These are phyloP conservation scores for Colletotrichum tamarilloi DNA, from an alignment of 2,329 filamentous ascomycete species.

Conservation along the genomic window DNA sequence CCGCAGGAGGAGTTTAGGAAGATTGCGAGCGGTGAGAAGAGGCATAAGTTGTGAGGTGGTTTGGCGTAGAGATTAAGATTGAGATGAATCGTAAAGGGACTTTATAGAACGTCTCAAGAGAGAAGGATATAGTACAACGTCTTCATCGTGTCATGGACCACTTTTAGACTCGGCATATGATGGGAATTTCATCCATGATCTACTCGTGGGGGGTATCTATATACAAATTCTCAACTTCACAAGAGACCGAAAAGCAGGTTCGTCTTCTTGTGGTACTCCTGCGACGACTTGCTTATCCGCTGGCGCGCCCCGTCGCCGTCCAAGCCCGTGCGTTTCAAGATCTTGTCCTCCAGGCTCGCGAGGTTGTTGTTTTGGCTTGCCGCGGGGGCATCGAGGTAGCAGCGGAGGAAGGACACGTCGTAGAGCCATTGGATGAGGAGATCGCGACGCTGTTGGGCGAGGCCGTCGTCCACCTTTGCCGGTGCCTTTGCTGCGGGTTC, in stretches of 20 bases:
- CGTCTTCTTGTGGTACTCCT: constrained; percentile 87
- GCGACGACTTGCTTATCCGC: constrained; percentile 71
- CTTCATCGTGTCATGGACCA: background rate
- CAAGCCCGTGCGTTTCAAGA: constrained; percentile 59
- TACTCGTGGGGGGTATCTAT: constrained; percentile 13
- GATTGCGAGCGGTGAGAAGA: constrained; percentile 89
- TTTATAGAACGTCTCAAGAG: background rate
- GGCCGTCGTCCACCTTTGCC: constrained; percentile 26
- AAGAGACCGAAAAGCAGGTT: constrained; percentile 85
- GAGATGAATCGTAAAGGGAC: too few species aligned
- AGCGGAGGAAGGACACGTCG: constrained; percentile 64
- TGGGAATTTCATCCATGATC: background rate
- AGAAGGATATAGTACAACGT: background rate
- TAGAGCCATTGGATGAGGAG: constrained; percentile 71
- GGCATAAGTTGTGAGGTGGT: constrained; percentile 80
- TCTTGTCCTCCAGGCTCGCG: constrained; percentile 56
- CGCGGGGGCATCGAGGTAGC: constrained; percentile 52
- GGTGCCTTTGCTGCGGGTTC: constrained; percentile 23
- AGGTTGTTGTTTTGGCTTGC: constrained; percentile 45
- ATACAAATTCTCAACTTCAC: constrained; percentile 46
- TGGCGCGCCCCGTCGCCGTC: constrained; percentile 58
- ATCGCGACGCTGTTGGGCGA: constrained; percentile 52
- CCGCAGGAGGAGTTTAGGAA: constrained; percentile 91
- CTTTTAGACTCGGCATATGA: background rate
- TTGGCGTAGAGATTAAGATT: background rate